Evolutionary conservation across 2,329 filamentous ascomycete genomes (phyloP).

Genomic region (Penicillium sp.): DNA sequence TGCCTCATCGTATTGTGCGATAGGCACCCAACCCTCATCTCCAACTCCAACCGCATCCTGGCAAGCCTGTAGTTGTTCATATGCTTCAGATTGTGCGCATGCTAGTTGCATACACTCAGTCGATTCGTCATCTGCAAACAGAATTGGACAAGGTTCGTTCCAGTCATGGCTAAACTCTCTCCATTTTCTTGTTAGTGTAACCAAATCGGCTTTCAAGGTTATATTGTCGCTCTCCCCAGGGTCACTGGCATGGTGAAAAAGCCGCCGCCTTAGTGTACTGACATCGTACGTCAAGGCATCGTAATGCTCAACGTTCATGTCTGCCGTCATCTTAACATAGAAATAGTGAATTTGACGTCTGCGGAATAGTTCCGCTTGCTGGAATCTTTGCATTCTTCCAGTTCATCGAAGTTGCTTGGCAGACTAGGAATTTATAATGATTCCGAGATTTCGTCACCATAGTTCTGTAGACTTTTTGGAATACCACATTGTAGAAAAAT

Average conservation of each 20-base stretch:
- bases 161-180: no score
- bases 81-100: no score
- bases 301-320: constrained; percentile 14
- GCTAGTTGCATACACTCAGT: no score
- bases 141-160: no score
- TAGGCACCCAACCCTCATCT: no score
- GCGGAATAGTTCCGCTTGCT: constrained; percentile 13
- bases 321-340: constrained; percentile 20
- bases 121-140: no score
- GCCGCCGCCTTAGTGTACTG: constrained; percentile 9
- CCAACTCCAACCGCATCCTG: no score
- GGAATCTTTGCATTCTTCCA: constrained; percentile 15
- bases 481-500: constrained; percentile 29
- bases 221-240: constrained; percentile 30
- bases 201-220: constrained; percentile 18
- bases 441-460: constrained; percentile 24
- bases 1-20: no score
- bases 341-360: constrained; percentile 21
- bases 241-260: constrained; percentile 23
- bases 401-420: constrained; percentile 14
- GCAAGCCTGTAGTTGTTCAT: constrained; percentile 1
- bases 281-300: constrained; percentile 17
- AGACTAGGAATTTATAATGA: constrained; percentile 12
- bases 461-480: constrained; percentile 31
- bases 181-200: no score